phyloP scores from a whole-genome alignment of 768 basidiomycete genomes.

The Russula abietina region DNA sequence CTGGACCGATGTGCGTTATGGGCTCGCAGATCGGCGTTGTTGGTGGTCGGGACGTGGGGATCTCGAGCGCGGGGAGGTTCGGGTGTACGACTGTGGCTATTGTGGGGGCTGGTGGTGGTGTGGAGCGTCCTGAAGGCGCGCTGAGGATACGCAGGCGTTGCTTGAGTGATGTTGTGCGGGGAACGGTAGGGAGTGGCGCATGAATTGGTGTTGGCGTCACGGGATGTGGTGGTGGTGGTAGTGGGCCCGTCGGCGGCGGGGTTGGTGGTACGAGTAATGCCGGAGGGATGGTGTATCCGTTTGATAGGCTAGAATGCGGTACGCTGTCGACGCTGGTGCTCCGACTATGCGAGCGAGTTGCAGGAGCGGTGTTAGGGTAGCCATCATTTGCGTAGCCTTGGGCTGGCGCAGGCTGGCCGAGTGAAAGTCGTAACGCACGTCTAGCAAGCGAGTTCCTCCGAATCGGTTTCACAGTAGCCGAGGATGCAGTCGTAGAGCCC shows the following conservation, averaged over 20 bases:
- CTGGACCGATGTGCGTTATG: constrained; percentile 46
- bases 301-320: constrained; percentile 35
- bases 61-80: constrained; percentile 24
- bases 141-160: constrained; percentile 65
- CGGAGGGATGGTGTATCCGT: constrained; percentile 41
- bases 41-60: constrained; percentile 29
- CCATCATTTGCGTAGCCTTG: constrained; percentile 38
- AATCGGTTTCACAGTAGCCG: constrained; percentile 33
- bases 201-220: constrained; percentile 26
- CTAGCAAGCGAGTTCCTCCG: constrained; percentile 50
- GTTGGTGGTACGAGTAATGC: constrained; percentile 34
- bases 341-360: constrained; percentile 27
- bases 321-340: constrained; percentile 27
- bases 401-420: constrained; percentile 58
- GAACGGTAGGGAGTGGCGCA: constrained; percentile 16
- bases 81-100: constrained; percentile 23
- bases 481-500: constrained; percentile 27
- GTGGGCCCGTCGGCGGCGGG: constrained; percentile 42
- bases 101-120: constrained; percentile 30
- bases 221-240: constrained; percentile 32
- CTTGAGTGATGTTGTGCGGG: constrained; percentile 35
- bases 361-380: constrained; percentile 40
- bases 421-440: constrained; percentile 41
- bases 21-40: constrained; percentile 67
- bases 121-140: constrained; percentile 31